Evolutionary conservation across 2,329 filamentous ascomycete species (phyloP).

Genomic region (Cucurbitaria berberidis): DNA sequence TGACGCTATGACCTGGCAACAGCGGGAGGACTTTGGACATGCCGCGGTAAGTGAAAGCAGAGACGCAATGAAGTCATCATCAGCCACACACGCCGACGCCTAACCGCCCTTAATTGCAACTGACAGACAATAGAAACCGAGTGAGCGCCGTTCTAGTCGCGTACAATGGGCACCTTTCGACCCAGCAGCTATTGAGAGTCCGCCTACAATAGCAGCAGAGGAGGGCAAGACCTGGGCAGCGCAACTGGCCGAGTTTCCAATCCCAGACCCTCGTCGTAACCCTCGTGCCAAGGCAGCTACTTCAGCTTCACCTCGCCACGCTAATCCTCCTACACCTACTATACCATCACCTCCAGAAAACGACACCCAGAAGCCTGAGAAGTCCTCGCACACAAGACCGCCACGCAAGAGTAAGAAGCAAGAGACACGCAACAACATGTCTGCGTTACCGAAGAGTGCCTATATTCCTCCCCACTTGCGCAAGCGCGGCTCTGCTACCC

Average conservation of each 20-base stretch:
- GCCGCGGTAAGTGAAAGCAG: conserved; percentile 21
- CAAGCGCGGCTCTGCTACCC: conserved; percentile 9
- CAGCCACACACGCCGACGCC: background rate
- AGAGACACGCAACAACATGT: conserved; percentile 14
- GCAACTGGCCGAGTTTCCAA: conserved; percentile 8
- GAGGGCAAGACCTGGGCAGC: background rate
- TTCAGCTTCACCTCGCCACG: background rate
- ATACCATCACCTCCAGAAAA: background rate
- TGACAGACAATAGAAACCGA: conserved; percentile 14
- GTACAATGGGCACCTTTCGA: conserved; percentile 7
- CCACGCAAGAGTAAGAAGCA: background rate
- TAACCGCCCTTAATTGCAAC: background rate
- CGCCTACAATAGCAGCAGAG: background rate
- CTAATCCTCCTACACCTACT: conserved; percentile 5
- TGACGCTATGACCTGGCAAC: conserved; percentile 27
- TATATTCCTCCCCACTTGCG: conserved; percentile 38
- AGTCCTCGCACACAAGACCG: background rate
- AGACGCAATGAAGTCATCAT: background rate
- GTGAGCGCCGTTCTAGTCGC: conserved; percentile 2
- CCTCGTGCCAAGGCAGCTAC: conserved; percentile 7
- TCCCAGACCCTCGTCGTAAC: background rate
- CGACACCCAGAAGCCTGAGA: background rate
- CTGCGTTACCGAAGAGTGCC: background rate
- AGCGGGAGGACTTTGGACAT: conserved; percentile 16
- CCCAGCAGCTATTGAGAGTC: background rate